phyloP scores from a whole-genome alignment of 805 yeast genomes.

The Lipomyces spencermartinsiae region DNA sequence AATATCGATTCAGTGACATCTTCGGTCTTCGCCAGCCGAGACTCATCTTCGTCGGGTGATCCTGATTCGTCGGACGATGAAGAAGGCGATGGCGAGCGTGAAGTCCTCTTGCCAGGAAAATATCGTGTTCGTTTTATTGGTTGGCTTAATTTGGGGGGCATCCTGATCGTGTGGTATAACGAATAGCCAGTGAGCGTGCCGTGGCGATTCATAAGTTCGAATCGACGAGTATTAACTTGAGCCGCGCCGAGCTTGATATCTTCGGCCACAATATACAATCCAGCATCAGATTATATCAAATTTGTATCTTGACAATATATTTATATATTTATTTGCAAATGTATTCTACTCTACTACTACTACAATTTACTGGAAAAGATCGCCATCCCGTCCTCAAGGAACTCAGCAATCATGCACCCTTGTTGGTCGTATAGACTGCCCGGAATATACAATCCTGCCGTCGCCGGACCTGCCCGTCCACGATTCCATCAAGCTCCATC shows the following conservation, averaged over 20 bases:
- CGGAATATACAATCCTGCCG: no score
- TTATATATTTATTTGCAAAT: background rate
- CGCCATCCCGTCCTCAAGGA: slow-evolving; percentile 28
- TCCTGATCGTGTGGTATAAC: background rate
- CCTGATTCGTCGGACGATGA: background rate
- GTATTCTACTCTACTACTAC: background rate
- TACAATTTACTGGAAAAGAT: slow-evolving; percentile 1
- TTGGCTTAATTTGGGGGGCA: slow-evolving; percentile 22
- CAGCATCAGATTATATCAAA: background rate
- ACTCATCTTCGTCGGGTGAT: background rate
- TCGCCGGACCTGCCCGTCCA: no score
- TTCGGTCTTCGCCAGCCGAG: background rate
- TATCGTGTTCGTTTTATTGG: slow-evolving; percentile 19
- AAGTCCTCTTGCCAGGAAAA: slow-evolving; percentile 33
- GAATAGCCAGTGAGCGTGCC: background rate
- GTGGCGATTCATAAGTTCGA: background rate
- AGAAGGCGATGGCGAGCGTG: slow-evolving; percentile 32
- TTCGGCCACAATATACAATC: no score
- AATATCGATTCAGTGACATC: slow-evolving; percentile 2
- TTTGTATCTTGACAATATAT: background rate
- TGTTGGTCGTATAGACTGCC: slow-evolving; percentile 20
- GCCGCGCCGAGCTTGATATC: background rate
- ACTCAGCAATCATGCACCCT: slow-evolving; percentile 29
- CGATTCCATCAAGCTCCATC: no score
- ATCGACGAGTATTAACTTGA: background rate